Percentiles rank a stretch among this genome's conserved stretches.
phyloP scores from a whole-genome alignment of 2,329 filamentous ascomycete species.

The Macroventuria anomochaeta region DNA sequence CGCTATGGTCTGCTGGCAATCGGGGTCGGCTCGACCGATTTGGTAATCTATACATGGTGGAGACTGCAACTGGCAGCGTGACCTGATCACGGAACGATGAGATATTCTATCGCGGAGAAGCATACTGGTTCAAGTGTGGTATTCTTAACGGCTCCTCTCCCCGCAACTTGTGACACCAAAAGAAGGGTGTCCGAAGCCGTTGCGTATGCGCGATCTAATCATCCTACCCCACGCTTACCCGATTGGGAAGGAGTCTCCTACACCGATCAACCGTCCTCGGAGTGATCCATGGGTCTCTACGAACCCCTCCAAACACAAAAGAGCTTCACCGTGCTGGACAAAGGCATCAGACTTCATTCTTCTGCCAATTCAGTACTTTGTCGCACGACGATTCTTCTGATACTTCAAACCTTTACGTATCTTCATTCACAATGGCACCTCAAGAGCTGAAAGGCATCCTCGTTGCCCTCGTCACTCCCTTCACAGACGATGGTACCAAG shows the following conservation, averaged over 20 bases:
- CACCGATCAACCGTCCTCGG: constrained; percentile 1
- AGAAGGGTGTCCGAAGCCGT: neutral
- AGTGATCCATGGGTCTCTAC: neutral
- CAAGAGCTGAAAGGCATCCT: constrained; percentile 51
- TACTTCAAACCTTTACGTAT: neutral
- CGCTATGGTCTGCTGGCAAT: neutral
- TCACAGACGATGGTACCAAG: constrained; percentile 51
- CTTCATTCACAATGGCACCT: constrained; percentile 14
- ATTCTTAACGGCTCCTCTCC: neutral
- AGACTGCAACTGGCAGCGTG: neutral
- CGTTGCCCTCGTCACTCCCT: constrained; percentile 59
- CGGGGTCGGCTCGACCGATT: neutral
- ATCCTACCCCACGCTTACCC: constrained; percentile 10
- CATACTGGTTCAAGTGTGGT: constrained; percentile 11
- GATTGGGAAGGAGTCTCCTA: constrained; percentile 12
- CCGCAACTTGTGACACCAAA: neutral
- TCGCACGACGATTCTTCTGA: neutral
- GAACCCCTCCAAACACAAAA: constrained; percentile 11
- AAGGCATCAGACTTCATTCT: neutral
- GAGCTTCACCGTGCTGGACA: neutral
- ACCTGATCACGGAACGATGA: neutral
- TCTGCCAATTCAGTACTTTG: neutral
- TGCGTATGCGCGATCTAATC: neutral
- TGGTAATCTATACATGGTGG: neutral
- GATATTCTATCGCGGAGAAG: constrained; percentile 2